Percentiles rank a stretch among this genome's conserved stretches.
Conservation (phyloP, 75 land plant genomes). For the Selaginella tamariscina region DNA sequence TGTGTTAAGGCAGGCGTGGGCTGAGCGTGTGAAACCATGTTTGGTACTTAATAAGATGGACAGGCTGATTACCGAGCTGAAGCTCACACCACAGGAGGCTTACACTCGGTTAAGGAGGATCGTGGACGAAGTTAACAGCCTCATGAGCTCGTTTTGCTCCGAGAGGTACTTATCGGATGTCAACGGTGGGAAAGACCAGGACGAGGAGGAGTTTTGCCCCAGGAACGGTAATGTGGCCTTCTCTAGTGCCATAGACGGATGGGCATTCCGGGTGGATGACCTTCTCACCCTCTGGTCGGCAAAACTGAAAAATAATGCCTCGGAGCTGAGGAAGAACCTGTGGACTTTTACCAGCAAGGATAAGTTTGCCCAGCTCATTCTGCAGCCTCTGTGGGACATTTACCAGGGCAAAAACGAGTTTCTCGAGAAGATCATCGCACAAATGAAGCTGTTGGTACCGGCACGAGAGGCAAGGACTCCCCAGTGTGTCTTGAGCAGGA, state of each 20-base stretch:
- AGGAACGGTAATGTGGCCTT: slow-evolving; percentile 87
- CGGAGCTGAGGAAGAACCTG: slow-evolving; percentile 37
- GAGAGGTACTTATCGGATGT: slow-evolving; percentile 86
- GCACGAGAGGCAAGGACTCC: slow-evolving; percentile 62
- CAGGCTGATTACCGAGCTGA: slow-evolving; percentile 64
- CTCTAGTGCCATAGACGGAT: slow-evolving; percentile 80
- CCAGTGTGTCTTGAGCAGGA: slow-evolving; percentile 65
- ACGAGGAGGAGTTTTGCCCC: slow-evolving; percentile 79
- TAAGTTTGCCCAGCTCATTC: slow-evolving; percentile 80
- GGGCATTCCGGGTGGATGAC: slow-evolving; percentile 67
- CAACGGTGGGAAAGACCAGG: slow-evolving; percentile 35
- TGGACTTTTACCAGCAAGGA: slow-evolving; percentile 62
- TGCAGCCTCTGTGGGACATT: slow-evolving; percentile 82
- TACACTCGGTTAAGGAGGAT: slow-evolving; percentile 51
- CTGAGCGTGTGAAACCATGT: slow-evolving; percentile 71
- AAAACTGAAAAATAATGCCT: slow-evolving; percentile 19
- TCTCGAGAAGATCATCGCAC: slow-evolving; percentile 59
- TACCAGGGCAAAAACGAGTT: slow-evolving; percentile 40
- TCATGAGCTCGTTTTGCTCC: slow-evolving; percentile 61
- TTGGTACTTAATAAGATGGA: slow-evolving; percentile 88
- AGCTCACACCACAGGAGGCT: slow-evolving; percentile 66
- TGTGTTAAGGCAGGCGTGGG: slow-evolving; percentile 83
- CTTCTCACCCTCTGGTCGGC: slow-evolving; percentile 65
- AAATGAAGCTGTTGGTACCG: slow-evolving; percentile 72
- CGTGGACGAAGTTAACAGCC: slow-evolving; percentile 65